Evolutionary conservation across 2,329 filamentous ascomycete species (phyloP).

Genomic region (Colletotrichum echinochloae): DNA sequence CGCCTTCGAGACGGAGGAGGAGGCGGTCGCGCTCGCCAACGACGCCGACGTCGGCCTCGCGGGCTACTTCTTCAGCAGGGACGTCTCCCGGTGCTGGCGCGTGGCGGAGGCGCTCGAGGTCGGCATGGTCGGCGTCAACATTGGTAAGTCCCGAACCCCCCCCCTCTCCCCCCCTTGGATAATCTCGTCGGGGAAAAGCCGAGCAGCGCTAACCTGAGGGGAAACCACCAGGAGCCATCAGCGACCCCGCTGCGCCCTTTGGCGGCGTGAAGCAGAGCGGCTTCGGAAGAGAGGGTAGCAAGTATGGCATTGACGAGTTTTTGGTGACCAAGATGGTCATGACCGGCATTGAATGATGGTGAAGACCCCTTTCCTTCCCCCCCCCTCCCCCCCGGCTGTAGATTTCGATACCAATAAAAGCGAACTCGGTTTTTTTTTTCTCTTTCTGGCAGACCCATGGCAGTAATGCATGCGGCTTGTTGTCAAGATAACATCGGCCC

Average conservation of each 20-base stretch:
- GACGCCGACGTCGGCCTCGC: constrained; percentile 72
- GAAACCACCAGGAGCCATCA: constrained; percentile 40
- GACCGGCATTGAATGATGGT: constrained; percentile 33
- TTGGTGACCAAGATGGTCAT: constrained; percentile 41
- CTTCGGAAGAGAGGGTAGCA: constrained; percentile 59
- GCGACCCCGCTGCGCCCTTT: constrained; percentile 58
- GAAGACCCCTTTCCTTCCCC: too few species aligned
- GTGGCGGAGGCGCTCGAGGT: constrained; percentile 69
- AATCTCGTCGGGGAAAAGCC: too few species aligned
- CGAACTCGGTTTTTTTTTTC: too few species aligned
- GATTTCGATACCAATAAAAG: background rate
- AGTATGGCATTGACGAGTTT: constrained; percentile 47
- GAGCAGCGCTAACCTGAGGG: background rate
- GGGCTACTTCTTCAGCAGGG: constrained; percentile 70
- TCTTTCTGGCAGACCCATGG: background rate
- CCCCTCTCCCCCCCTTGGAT: too few species aligned
- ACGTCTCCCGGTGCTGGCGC: constrained; percentile 63
- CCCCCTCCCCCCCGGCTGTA: too few species aligned
- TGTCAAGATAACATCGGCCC: too few species aligned
- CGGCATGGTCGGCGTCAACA: constrained; percentile 69
- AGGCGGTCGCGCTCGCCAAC: constrained; percentile 58
- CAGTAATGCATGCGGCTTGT: background rate
- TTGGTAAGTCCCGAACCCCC: constrained; percentile 53
- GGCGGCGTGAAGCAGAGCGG: constrained; percentile 63
- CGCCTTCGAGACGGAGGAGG: constrained; percentile 57